Percentiles rank a stretch among this genome's conserved stretches.
Conservation (phyloP, 2,329 filamentous ascomycete species). For the Corinectria fuckeliana region DNA sequence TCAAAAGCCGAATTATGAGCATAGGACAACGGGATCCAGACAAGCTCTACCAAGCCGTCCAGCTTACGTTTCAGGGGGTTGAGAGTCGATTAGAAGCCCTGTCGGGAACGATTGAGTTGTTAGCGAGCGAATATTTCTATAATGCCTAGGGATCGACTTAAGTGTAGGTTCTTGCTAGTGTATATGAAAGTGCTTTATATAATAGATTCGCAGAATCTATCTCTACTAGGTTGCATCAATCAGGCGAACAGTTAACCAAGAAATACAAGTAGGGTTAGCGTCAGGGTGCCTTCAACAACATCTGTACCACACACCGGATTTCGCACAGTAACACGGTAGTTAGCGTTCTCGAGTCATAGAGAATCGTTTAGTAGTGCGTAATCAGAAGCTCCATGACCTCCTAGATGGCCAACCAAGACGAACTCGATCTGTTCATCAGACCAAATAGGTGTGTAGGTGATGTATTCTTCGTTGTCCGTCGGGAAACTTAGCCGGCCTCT, state of each 20-base stretch:
- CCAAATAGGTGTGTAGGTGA: no score
- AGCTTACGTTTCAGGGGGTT: conserved; percentile 4
- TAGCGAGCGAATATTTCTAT: neutral
- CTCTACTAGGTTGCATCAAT: neutral
- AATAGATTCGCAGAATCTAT: neutral
- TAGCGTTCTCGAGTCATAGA: neutral
- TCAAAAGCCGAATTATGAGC: neutral
- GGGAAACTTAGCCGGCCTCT: neutral
- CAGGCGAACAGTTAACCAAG: neutral
- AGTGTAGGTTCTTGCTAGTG: neutral
- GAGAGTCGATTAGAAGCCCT: conserved; percentile 1
- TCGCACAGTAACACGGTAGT: neutral
- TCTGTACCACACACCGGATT: neutral
- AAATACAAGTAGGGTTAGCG: neutral
- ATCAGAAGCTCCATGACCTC: neutral
- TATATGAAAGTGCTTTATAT: neutral
- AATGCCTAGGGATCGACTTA: neutral
- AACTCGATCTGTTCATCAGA: neutral
- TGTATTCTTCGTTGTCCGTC: no score
- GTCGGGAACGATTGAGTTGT: conserved; percentile 4
- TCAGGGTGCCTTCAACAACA: neutral
- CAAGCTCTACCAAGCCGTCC: neutral
- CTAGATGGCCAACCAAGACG: neutral
- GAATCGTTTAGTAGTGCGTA: neutral
- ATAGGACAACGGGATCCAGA: conserved; percentile 3